Evolutionary conservation across 139 green algal species (phyloP), one percentile per base, ranked within the genome.

Genomic region (Haematococcus sp.): DNA sequence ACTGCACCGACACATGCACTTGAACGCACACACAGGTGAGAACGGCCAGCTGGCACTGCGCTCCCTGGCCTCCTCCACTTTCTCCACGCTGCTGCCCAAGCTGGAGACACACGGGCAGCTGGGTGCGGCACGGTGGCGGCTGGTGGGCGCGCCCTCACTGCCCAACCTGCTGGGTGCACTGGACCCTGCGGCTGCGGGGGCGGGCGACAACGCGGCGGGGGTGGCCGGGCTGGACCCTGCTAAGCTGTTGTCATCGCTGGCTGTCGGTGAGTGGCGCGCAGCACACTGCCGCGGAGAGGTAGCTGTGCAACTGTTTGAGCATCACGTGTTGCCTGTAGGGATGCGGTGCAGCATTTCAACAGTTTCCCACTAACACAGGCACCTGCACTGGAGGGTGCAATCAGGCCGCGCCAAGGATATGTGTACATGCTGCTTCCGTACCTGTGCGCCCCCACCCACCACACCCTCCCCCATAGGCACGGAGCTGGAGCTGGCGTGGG

Each of bases 71-170:
- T 87, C 87, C 28, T 88, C 85, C 63, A 97, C 95, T 2, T 86
- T 97, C 40, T 80, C 81, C 35, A 94, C 87, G 4, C 79, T 99
- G 64, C 89, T 98, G 87, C 95, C 95, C 52, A 95, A 94, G 75
- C 88, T 99, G 33, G 93, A 99, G 84, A 97, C 93, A 2, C 88
- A 91, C 32, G 95, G 95, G 0, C 87, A 94, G 76, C 84, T 97
- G 65, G 73, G 75, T 23, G 43, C 61, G 32, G 78, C 87, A 31
- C 79, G 87, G n/a, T 98, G 94, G 93, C 86, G 95, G 13, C 84
- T 98, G 23, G 92, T 97, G 25, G 81, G 75, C 19, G 78, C 76
- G 3, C 71, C 74, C 5, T 78, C 75, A n/a, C 79, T 87, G 64
- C 81, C 77, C 34, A 81, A 80, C 64, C 76, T 87, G 60, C 66